Evolutionary conservation across 2,329 filamentous ascomycete genomes (phyloP), one percentile per base, ranked within the genome.

Genomic region (Diaporthe sp.): DNA sequence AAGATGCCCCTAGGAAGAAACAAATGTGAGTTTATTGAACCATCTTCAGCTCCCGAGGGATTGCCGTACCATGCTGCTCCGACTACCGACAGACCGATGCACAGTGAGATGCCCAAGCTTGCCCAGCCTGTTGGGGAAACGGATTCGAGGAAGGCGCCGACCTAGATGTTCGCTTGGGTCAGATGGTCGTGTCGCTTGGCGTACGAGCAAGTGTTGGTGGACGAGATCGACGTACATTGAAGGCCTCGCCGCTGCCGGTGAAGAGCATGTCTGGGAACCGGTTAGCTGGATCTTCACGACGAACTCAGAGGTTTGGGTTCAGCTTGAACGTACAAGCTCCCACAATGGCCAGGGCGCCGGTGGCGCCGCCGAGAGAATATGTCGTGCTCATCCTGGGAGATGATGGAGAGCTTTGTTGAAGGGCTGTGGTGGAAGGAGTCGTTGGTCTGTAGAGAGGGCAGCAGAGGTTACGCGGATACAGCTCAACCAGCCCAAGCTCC

Each of bases 101-200:
- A 99, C 76, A 98, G 91, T 68, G 91, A 93, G 81, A 99, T 98
- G 78, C 97, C 97, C 73, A 97, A 85, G 83, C 92, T 92, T 76
- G 96, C 97, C 95, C 96, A 99, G 64, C 94, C 94, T 83, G 96
- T 97, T 30, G 97, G 97, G 74, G 97, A 98, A 80, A 98, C 91
- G 77, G 93, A 93, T 86, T 98, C 95, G 85, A 99, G 92, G 84
- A 98, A 98, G 83, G 93, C 92, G 84, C 97, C 97, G 84, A 98
- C 90, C 93, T 95, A 68, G 83, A 78, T 78, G 52, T 10, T 38
- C n/a, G 19, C 15, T 25, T 35, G 38, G 13, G 69, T 76, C 55
- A 76, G 75, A 72, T 40, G 3, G 40, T 72, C 42, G 40, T 72
- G 30, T 8, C 57, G 10, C 6, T 6, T 57, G 19, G 22, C 4